Evolutionary conservation across 75 land plant genomes (phyloP), one percentile per base, ranked within the genome.

Genomic region (Cryptomeria japonica): DNA sequence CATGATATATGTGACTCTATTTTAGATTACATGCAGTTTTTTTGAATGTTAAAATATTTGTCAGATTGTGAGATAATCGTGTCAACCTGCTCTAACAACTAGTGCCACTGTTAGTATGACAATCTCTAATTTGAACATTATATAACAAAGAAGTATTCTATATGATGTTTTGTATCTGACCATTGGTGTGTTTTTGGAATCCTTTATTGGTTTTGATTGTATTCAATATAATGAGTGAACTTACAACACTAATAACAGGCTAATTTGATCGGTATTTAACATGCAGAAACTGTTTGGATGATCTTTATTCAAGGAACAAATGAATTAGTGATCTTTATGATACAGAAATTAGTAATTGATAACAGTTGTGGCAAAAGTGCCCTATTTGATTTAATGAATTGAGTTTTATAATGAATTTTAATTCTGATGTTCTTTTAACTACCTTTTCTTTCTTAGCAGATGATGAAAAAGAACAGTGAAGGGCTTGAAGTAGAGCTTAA

Each of bases 401-500:
- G 8, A 41, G 37, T 38, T 80, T 80, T 32, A 73, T 12, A 34
- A 73, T 37, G 41, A 22, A 37, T 80, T 80, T 80, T 15, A 38
- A 5, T 39, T 80, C 42, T 80, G 83, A 80, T 80, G 42, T 42
- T 41, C 42, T 10, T 18, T 38, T 16, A 79, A 18, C 3, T 22
- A 22, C 28, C 28, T 41, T 36, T 41, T 4, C 44, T 80, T 80
- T 5, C 25, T 2, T 9, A 5, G 12, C 47, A 80, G 83, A 80
- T 42, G 83, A 80, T 80, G 83, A 47, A 44, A 80, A 39, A 44
- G 47, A 14, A 42, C 42, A 46, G 25, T 10, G 42, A 80, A 42
- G 83, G 25, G 49, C 83, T 80, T 80, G 83, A 80, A 80, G 2
- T 80, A 42, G 47, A 80, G 31, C 32, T 80, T 49, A 80, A 42